phyloP scores from a whole-genome alignment of 192 early-diverging fungal genomes.

The Coemansia sp. region DNA sequence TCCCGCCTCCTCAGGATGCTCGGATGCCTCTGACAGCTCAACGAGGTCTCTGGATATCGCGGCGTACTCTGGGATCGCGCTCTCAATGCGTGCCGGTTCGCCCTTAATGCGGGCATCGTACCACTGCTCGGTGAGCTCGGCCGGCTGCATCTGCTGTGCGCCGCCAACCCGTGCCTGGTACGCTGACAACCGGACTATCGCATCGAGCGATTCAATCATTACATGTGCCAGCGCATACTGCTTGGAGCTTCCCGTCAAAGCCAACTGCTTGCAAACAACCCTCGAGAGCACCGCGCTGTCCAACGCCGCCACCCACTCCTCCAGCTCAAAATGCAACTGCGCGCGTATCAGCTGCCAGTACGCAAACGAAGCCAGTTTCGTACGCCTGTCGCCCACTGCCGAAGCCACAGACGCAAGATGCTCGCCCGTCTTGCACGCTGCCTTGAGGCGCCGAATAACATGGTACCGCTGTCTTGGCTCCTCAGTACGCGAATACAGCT shows the following conservation, averaged over 20 bases:
- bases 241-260: slow-evolving; percentile 20
- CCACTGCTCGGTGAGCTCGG: slow-evolving; percentile 34
- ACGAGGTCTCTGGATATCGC: background rate
- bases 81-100: slow-evolving; percentile 7
- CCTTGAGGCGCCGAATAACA: slow-evolving; percentile 31
- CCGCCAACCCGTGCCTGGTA: slow-evolving; percentile 33
- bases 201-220: slow-evolving; percentile 28
- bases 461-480: slow-evolving; percentile 49
- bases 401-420: slow-evolving; percentile 17
- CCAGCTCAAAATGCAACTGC: slow-evolving; percentile 37
- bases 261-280: slow-evolving; percentile 18
- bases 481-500: slow-evolving; percentile 42
- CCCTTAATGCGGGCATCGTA: slow-evolving; percentile 10
- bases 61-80: slow-evolving; percentile 7
- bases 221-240: slow-evolving; percentile 29
- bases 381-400: slow-evolving; percentile 17
- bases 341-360: slow-evolving; percentile 40
- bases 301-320: slow-evolving; percentile 38
- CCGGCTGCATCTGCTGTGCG: slow-evolving; percentile 25
- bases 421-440: slow-evolving; percentile 23
- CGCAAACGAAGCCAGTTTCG: slow-evolving; percentile 18
- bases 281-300: slow-evolving; percentile 31
- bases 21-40: background rate
- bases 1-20: background rate
- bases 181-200: slow-evolving; percentile 38